Evolutionary conservation across 805 yeast genomes (phyloP), one percentile per base, ranked within the genome.

Genomic region (Metschnikowia lachancei): DNA sequence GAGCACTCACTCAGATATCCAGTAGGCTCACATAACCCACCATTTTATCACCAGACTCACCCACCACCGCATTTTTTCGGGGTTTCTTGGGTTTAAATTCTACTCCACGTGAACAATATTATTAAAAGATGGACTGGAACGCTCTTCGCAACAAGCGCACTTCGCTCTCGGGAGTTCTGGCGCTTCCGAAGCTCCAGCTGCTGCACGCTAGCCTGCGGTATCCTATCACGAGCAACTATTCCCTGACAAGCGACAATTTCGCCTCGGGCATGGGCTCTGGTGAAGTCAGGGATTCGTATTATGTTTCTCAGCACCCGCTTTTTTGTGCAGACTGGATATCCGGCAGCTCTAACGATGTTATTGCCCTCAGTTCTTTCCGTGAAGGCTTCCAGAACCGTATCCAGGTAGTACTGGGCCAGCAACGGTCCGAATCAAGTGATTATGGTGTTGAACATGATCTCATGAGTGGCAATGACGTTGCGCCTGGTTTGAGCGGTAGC

Each of bases 381-480:
- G 97, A 91, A 62, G 95, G 88, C 41, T 70, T 81, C 22, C 69
- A 74, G 34, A 91, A 91, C 65, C 78, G 79, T 53, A 62, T 90
- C 20, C 82, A 81, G 58, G 64, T 85, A 66, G 8, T 69, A 60
- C 46, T 72, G 70, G 7, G 40, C 59, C n/a, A 46, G 49, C 12
- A 57, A 49, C 20, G 62, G 59, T 12, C 13, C 13, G 32, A 7
- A 4, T 29, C 32, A 5, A 11, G 19, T 4, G 36, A 33, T 14
- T 11, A 7, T 17, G 60, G 14, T 9, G 11, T 22, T 26, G 31
- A 36, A 19, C 45, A 38, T 20, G 30, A n/a, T 36, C 39, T 12
- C 13, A 29, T 29, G 32, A 11, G 32, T 11, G 13, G 11, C 32
- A 11, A n/a, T 29, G 14, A 29, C 10, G 32, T 29, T 22, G 41